These are phyloP conservation scores for Ogataea nonfermentans DNA, from an alignment of 805 yeast genomes.

Conservation along the genomic window DNA sequence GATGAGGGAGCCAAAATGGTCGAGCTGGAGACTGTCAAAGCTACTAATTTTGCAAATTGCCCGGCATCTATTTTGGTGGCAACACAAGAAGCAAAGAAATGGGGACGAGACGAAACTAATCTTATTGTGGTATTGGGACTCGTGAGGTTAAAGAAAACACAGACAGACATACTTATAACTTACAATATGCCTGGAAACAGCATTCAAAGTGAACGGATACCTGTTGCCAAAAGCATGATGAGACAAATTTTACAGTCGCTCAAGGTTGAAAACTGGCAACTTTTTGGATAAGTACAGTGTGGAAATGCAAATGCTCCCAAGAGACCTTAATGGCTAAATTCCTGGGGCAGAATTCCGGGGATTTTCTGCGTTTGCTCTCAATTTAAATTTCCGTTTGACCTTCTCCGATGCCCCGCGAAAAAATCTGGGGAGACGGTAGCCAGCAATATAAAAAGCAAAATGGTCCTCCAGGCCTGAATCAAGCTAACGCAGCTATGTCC, in stretches of 20 bases:
- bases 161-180: constrained; percentile 62
- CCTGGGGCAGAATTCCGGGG: too few species aligned
- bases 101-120: constrained; percentile 42
- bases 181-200: constrained; percentile 54
- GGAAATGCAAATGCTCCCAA: background rate
- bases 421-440: constrained; percentile 14
- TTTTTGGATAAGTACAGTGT: constrained; percentile 37
- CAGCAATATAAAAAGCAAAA: constrained; percentile 7
- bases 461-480: background rate
- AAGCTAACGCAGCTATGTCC: constrained; percentile 12
- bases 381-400: constrained; percentile 14
- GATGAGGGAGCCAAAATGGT: constrained; percentile 9
- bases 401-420: constrained; percentile 22
- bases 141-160: constrained; percentile 47
- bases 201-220: constrained; percentile 32
- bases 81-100: constrained; percentile 46
- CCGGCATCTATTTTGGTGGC: constrained; percentile 36
- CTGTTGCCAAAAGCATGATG: constrained; percentile 27
- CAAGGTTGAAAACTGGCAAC: constrained; percentile 45
- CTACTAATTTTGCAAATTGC: constrained; percentile 17
- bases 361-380: too few species aligned
- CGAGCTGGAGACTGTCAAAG: constrained; percentile 6
- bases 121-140: constrained; percentile 57
- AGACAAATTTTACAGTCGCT: constrained; percentile 28
- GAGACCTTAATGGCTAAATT: too few species aligned